Evolutionary conservation across 2,329 filamentous ascomycete genomes (phyloP).

Genomic region (Cladosporium sp.): DNA sequence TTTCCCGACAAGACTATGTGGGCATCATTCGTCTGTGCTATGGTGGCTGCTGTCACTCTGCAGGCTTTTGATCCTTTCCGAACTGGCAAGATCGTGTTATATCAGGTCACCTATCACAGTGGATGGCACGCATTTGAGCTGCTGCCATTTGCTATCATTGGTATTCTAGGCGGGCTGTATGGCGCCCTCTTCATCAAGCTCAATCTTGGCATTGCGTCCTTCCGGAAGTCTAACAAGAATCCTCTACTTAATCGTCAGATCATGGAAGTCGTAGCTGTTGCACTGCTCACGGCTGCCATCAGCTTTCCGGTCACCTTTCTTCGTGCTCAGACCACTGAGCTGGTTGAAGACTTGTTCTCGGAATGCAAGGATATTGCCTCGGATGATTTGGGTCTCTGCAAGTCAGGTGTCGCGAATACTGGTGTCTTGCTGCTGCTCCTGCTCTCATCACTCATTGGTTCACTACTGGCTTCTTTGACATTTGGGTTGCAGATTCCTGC

Average conservation of each 20-base stretch:
- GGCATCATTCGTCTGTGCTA: conserved; percentile 98
- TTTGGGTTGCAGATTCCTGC: conserved; percentile 94
- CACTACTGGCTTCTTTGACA: conserved; percentile 79
- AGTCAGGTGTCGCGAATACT: conserved; percentile 75
- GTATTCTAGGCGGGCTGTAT: conserved; percentile 87
- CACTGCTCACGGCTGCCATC: conserved; percentile 77
- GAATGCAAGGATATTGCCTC: conserved; percentile 80
- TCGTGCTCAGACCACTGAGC: conserved; percentile 84
- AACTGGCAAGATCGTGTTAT: conserved; percentile 90
- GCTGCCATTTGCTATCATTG: conserved; percentile 79
- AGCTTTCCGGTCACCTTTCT: conserved; percentile 97
- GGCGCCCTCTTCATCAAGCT: conserved; percentile 91
- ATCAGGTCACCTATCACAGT: conserved; percentile 88
- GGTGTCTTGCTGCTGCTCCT: conserved; percentile 79
- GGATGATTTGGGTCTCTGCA: conserved; percentile 87
- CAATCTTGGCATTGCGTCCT: conserved; percentile 81
- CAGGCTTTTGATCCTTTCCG: conserved; percentile 93
- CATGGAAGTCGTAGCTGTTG: conserved; percentile 72
- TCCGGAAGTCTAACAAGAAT: conserved; percentile 63
- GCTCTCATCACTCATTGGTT: conserved; percentile 76
- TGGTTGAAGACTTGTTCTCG: conserved; percentile 86
- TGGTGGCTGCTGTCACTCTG: conserved; percentile 93
- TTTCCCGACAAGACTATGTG: conserved; percentile 99
- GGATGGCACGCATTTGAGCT: conserved; percentile 95
- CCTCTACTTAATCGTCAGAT: conserved; percentile 68